Evolutionary conservation across 345 rosid species (phyloP), one percentile per base, ranked within the genome.

Genomic region (Crucihimalaya himalaica): DNA sequence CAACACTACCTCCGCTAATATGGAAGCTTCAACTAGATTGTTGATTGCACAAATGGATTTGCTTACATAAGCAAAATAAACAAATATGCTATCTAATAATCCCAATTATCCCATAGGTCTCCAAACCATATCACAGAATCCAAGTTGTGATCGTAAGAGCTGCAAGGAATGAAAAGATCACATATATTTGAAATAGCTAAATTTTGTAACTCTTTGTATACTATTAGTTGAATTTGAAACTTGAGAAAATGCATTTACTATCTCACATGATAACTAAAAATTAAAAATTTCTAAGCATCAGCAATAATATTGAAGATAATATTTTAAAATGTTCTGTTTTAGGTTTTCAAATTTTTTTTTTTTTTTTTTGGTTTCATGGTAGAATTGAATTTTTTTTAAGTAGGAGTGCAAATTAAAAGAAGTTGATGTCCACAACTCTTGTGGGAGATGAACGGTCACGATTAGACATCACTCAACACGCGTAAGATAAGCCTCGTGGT

Each of bases 11-110:
- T 86, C 84, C 10, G 75, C 40, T 71, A 93, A 80, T 77, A 88
- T 83, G 56, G 70, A 77, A 72, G 96, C 95, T 83, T 94, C 96
- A 16, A 70, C 70, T 58, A 89, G 94, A 74, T 89, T 91, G 77
- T 84, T 89, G 71, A 89, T 74, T 20, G 90, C 78, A 39, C 3
- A 37, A 37, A 3, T 11, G 40, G 40, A 37, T 37, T 12, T 35
- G 3, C 4, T 37, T 11, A 3, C 10, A 37, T 37, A 37, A 3
- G 4, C 14, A 27, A 27, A 27, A 27, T 27, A 27, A 27, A 27
- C 25, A 23, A 27, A 27, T 27, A 27, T 27, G 28, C 28, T 3
- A 27, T 27, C 25, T 23, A 3, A 23, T 23, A 23, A 23, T 23
- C 25, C 25, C 25, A 23, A 23, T 23, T 23, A 27, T 27, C 0